These are phyloP conservation scores for Chlamydomonas sp. DNA, from an alignment of 139 green algal species.

Conservation along the genomic window DNA sequence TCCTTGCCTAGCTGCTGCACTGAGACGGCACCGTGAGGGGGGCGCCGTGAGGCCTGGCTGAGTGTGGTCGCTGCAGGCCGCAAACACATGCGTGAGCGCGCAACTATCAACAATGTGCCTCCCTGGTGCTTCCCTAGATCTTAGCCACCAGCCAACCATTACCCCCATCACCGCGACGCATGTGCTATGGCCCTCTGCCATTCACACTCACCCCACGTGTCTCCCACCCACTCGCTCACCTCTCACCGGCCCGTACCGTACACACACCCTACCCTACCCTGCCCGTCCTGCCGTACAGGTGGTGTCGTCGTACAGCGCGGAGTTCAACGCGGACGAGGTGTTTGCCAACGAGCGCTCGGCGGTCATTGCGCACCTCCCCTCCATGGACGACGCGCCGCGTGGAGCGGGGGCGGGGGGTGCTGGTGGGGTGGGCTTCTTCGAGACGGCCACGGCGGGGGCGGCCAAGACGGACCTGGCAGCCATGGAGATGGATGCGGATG, in stretches of 20 bases:
- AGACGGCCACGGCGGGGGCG: conserved; percentile 45
- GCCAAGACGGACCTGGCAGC: conserved; percentile 21
- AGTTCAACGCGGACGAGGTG: conserved; percentile 71
- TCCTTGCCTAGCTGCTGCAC: too few relatives aligned
- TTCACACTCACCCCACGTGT: background rate
- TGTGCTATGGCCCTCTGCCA: background rate
- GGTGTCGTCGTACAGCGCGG: conserved; percentile 72
- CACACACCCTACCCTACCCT: too few relatives aligned
- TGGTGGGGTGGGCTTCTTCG: conserved; percentile 58
- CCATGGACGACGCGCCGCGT: conserved; percentile 52
- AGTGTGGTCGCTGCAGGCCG: too few relatives aligned
- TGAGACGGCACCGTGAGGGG: too few relatives aligned
- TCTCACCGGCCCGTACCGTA: too few relatives aligned
- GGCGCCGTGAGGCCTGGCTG: too few relatives aligned
- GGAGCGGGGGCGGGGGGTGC: background rate
- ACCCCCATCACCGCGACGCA: too few relatives aligned
- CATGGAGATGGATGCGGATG: conserved; percentile 15
- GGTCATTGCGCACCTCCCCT: conserved; percentile 79
- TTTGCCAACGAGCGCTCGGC: conserved; percentile 76
- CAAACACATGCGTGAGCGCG: too few relatives aligned
- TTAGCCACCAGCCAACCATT: too few relatives aligned
- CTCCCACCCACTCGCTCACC: background rate
- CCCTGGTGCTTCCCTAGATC: too few relatives aligned
- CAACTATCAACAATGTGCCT: too few relatives aligned
- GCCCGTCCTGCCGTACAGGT: conserved; percentile 45